Evolutionary conservation across 805 yeast genomes (phyloP), one percentile per base, ranked within the genome.

Genomic region (Wickerhamomyces pijperi): DNA sequence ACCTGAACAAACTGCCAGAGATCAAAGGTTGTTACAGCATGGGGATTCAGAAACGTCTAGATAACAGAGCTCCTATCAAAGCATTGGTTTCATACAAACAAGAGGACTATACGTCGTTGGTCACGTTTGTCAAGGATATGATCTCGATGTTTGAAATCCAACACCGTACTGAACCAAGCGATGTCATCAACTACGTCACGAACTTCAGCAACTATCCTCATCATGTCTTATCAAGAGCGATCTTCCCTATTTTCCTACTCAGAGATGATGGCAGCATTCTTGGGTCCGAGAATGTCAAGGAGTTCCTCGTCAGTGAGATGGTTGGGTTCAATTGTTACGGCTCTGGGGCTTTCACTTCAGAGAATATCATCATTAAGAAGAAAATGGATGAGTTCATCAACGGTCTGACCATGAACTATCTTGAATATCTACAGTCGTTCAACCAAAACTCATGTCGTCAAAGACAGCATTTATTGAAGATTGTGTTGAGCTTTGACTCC

Each of bases 391-490:
- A 53, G 31, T 49, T 74, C 12, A 34, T 72, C 28, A 60, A 56
- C 41, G 76, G 79, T 50, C 51, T 72, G 32, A 68, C 76, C 49
- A 53, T 65, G 32, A 70, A 69, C 18, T 54, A 65, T 48, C 53
- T 64, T 54, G 65, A 70, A 48, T 59, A 63, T 63, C 51, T 69
- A 19, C 64, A 68, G 38, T 60, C 64, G 11, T 48, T 60, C 15
- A 65, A 75, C 5, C 80, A 78, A 55, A 90, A 90, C 50, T 77
- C 86, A 28, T 76, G 94, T 37, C 69, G 95, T 40, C 87, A 85
- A 51, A 74, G 96, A 45, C 95, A 85, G 54, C 73, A 81, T 45
- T 60, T 80, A 50, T 63, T 78, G 45, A 64, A 78, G 51, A 63
- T 70, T 50, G 51, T 76, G 40, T 50, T 70, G 35, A 46, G 69